phyloP scores from a whole-genome alignment of 2,329 filamentous ascomycete genomes.

The Fusarium foetens region DNA sequence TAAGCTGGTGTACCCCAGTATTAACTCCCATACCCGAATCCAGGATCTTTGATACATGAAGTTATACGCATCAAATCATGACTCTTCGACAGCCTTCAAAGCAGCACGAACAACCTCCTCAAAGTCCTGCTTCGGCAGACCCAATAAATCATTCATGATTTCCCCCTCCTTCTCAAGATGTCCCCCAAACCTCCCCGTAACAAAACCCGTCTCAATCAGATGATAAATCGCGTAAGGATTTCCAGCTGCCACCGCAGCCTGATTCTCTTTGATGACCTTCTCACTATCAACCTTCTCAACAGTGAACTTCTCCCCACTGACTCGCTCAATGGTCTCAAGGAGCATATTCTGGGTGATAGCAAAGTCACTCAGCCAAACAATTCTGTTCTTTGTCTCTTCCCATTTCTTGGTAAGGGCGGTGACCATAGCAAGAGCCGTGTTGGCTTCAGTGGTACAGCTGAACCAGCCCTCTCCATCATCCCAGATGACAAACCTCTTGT shows the following conservation, averaged over 20 bases:
- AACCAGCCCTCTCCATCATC: slow-evolving; percentile 13
- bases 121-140: not conserved
- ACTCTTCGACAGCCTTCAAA: not conserved
- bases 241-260: not conserved
- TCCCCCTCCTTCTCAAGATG: slow-evolving; percentile 11
- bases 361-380: slow-evolving; percentile 10
- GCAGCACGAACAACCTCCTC: not conserved
- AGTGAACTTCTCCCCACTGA: not conserved
- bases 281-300: not conserved
- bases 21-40: fast-evolving
- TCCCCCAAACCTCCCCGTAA: not conserved
- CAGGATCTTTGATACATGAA: not conserved
- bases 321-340: not conserved
- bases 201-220: slow-evolving; percentile 9
- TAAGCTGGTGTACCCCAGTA: fast-evolving
- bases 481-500: slow-evolving; percentile 7
- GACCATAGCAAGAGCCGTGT: not conserved
- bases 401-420: slow-evolving; percentile 3
- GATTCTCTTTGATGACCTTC: not conserved
- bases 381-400: slow-evolving; percentile 10
- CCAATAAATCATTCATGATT: not conserved
- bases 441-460: slow-evolving; percentile 7
- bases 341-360: slow-evolving; percentile 7
- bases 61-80: not conserved
- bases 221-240: not conserved